A percentile compares a stretch with the other conserved stretches of the same genome.
Conservation (phyloP, 805 yeast species). For the Ogataea methylovora region DNA sequence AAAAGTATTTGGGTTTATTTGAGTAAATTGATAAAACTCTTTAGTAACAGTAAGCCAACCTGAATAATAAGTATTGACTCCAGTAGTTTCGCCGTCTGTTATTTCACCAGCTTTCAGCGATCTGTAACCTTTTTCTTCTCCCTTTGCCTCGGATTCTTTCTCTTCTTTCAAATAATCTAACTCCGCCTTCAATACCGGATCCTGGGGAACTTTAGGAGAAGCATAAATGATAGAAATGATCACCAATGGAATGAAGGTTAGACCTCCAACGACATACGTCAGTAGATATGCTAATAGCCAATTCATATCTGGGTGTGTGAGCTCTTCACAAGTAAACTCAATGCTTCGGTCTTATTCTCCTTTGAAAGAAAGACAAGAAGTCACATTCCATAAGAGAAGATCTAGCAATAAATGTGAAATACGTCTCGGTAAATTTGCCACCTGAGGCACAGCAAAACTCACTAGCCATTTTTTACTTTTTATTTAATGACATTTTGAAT, state of each 20-base stretch:
- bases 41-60: constrained; percentile 87
- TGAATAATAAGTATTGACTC: constrained; percentile 53
- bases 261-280: constrained; percentile 68
- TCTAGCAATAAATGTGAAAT: too few relatives aligned
- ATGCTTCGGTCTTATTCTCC: constrained; percentile 5
- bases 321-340: too few relatives aligned
- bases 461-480: too few relatives aligned
- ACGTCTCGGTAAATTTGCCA: too few relatives aligned
- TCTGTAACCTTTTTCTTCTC: constrained; percentile 21
- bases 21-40: constrained; percentile 55
- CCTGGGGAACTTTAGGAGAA: constrained; percentile 23
- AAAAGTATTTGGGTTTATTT: constrained; percentile 21
- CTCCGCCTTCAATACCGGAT: constrained; percentile 12
- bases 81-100: constrained; percentile 53
- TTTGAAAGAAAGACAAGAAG: too few relatives aligned
- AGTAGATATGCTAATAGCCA: constrained; percentile 28
- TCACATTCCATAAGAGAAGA: too few relatives aligned
- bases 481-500: too few relatives aligned
- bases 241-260: constrained; percentile 66
- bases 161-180: constrained; percentile 24
- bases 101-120: constrained; percentile 51
- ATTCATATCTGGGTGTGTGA: constrained; percentile 5
- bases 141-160: constrained; percentile 13
- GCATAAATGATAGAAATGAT: constrained; percentile 29
- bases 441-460: too few relatives aligned